Percentiles rank a stretch among this genome's conserved stretches.
These are phyloP conservation scores for Cyberlindnera maclurae DNA, from an alignment of 805 yeast genomes.

Conservation along the genomic window DNA sequence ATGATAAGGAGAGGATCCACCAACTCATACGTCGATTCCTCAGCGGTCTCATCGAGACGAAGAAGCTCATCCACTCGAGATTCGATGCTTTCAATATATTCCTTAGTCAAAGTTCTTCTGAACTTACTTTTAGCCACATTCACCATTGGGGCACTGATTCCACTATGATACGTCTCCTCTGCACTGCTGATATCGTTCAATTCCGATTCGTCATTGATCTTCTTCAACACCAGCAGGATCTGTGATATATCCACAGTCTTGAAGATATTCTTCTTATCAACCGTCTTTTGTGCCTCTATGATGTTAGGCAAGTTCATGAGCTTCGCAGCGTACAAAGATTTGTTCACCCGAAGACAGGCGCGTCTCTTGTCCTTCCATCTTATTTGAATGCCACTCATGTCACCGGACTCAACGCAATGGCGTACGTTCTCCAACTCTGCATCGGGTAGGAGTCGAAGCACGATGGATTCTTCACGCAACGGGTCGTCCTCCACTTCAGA, in stretches of 20 bases:
- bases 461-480: slow-evolving; percentile 76
- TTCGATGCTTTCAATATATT: slow-evolving; percentile 73
- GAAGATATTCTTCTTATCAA: slow-evolving; percentile 82
- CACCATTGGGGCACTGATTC: slow-evolving; percentile 74
- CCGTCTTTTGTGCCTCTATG: slow-evolving; percentile 79
- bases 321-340: slow-evolving; percentile 70
- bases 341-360: slow-evolving; percentile 70
- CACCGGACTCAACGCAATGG: slow-evolving; percentile 71
- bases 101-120: slow-evolving; percentile 60
- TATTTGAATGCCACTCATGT: slow-evolving; percentile 61
- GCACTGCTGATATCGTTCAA: slow-evolving; percentile 29
- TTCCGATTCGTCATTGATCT: slow-evolving; percentile 41
- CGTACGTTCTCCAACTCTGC: slow-evolving; percentile 65
- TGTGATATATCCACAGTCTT: slow-evolving; percentile 84
- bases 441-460: slow-evolving; percentile 66
- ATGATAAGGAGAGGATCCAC: slow-evolving; percentile 41
- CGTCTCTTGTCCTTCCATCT: slow-evolving; percentile 79
- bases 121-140: slow-evolving; percentile 64
- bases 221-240: slow-evolving; percentile 67
- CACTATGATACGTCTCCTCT: slow-evolving; percentile 47
- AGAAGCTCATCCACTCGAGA: slow-evolving; percentile 70
- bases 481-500: slow-evolving; percentile 96
- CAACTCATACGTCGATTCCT: slow-evolving; percentile 69
- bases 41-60: slow-evolving; percentile 74
- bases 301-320: slow-evolving; percentile 86